A percentile compares a stretch with the other conserved stretches of the same genome.
phyloP scores from a whole-genome alignment of 2,329 filamentous ascomycete genomes.

The Septoria linicola region DNA sequence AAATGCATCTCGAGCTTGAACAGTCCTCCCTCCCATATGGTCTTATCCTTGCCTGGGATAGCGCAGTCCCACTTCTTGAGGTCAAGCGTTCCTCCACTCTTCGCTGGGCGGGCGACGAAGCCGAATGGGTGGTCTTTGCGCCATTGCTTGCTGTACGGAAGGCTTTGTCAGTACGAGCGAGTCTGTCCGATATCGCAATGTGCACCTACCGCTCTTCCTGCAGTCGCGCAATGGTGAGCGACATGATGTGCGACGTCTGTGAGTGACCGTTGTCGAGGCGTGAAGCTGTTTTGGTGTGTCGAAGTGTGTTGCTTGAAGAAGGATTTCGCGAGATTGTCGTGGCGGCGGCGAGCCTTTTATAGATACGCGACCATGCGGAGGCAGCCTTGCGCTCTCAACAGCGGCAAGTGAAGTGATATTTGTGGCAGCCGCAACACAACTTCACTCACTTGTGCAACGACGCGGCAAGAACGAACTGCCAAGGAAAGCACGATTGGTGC shows the following conservation, averaged over 20 bases:
- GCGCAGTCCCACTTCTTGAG: constrained; percentile 96
- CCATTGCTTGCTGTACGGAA: constrained; percentile 78
- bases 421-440: not conserved
- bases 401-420: not conserved
- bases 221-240: constrained; percentile 82
- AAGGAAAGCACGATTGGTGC: not conserved
- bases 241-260: constrained; percentile 56
- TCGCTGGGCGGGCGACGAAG: constrained; percentile 87
- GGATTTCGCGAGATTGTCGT: not conserved
- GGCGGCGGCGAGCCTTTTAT: constrained; percentile 1
- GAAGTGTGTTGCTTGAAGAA: not conserved
- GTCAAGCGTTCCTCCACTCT: constrained; percentile 78
- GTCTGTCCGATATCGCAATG: not conserved
- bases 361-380: not conserved
- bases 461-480: not conserved
- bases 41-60: constrained; percentile 93
- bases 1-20: constrained; percentile 94
- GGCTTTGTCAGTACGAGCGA: constrained; percentile 12
- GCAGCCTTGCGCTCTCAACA: not conserved
- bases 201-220: constrained; percentile 76
- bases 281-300: not conserved
- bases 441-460: constrained; percentile 4
- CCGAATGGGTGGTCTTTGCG: constrained; percentile 95
- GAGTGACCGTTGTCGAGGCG: constrained; percentile 15
- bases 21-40: constrained; percentile 94